Percentiles rank a stretch among this genome's conserved stretches.
Evolutionary conservation across 2,329 filamentous ascomycete species (phyloP).

Genomic region (Tolypocladium cylindrosporum): DNA sequence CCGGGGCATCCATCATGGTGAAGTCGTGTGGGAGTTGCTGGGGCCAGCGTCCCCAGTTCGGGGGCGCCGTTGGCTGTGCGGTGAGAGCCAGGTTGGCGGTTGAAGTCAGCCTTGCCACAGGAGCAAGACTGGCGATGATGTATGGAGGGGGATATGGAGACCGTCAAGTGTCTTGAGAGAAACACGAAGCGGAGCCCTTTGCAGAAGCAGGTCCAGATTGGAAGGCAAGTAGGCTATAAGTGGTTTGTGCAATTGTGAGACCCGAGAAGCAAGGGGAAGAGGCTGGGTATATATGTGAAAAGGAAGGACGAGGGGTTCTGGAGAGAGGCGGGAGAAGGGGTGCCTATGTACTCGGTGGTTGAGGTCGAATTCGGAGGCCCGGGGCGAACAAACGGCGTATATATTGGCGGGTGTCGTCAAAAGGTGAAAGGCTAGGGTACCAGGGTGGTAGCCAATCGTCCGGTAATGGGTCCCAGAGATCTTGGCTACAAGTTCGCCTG

Average conservation of each 20-base stretch:
- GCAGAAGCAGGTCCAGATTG: not conserved
- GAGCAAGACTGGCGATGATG: slow-evolving; percentile 12
- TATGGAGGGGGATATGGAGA: not conserved
- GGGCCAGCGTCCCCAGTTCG: slow-evolving; percentile 46
- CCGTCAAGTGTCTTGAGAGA: not conserved
- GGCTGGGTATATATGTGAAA: slow-evolving; percentile 10
- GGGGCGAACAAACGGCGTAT: slow-evolving; percentile 1
- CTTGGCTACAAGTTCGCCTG: slow-evolving; percentile 11
- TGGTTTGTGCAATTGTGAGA: slow-evolving; percentile 6
- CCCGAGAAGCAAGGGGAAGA: slow-evolving; percentile 4
- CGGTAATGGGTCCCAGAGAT: slow-evolving; percentile 18
- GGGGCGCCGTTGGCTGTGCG: slow-evolving; percentile 30
- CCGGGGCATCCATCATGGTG: slow-evolving; percentile 34
- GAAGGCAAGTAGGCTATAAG: not conserved
- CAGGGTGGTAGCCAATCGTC: slow-evolving; percentile 22
- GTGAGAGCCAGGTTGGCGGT: slow-evolving; percentile 34
- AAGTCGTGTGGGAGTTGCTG: slow-evolving; percentile 39
- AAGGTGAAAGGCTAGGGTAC: slow-evolving; percentile 12
- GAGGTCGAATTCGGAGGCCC: not conserved
- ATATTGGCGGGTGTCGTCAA: not conserved
- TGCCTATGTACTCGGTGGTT: slow-evolving; percentile 9
- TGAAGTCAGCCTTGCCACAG: slow-evolving; percentile 12
- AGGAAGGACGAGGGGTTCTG: slow-evolving; percentile 7
- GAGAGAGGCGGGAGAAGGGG: slow-evolving; percentile 8
- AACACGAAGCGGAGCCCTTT: not conserved